Percentiles rank a stretch among this genome's conserved stretches.
phyloP scores from a whole-genome alignment of 2,329 filamentous ascomycete species.

The Botrytis sinoallii region DNA sequence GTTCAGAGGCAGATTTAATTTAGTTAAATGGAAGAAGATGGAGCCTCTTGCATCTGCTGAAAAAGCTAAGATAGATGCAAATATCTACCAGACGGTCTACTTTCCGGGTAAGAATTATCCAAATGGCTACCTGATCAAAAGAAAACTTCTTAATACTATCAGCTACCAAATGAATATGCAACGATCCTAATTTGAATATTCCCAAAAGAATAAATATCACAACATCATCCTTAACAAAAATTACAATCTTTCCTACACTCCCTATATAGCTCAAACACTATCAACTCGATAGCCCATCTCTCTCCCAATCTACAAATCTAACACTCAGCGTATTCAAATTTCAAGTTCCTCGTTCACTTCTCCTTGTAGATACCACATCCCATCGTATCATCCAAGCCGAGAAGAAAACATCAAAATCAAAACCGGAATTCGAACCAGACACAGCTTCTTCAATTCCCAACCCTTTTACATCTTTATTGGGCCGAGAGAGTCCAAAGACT shows the following conservation, averaged over 20 bases:
- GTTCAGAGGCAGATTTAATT: no score
- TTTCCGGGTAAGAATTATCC: fast-evolving
- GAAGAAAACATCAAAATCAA: background rate
- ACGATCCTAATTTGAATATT: background rate
- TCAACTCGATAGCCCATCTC: background rate
- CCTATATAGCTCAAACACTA: background rate
- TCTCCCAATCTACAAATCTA: background rate
- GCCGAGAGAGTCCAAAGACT: no score
- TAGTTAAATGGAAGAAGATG: no score
- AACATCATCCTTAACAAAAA: no score
- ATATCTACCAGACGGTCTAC: no score
- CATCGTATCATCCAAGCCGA: background rate
- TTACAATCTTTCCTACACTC: no score
- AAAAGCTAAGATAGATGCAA: no score
- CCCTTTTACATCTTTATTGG: fast-evolving
- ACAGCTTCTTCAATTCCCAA: background rate
- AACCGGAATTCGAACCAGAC: background rate
- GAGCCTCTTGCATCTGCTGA: no score
- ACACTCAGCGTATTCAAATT: background rate
- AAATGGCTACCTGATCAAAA: no score
- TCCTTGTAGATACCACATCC: background rate
- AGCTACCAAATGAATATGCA: background rate
- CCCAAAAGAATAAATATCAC: no score
- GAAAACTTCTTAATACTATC: no score
- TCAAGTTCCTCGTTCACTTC: background rate